These are phyloP conservation scores for Russula dissimulans DNA, from an alignment of 768 basidiomycete genomes.

Conservation along the genomic window DNA sequence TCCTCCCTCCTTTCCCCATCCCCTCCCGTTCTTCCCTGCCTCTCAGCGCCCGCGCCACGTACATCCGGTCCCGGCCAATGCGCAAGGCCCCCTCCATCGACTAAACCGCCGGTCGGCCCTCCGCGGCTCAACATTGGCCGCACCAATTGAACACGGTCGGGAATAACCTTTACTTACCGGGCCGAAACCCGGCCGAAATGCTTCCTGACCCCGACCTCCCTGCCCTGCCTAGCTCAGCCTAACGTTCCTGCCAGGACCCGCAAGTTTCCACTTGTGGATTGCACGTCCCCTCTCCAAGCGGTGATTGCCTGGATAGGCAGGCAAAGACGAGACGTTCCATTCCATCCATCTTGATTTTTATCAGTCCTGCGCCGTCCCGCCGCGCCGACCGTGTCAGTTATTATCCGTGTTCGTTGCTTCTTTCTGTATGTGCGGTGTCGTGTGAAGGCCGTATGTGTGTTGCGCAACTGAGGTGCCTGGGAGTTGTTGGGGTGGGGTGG, in stretches of 20 bases:
- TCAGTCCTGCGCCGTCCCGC: neutral
- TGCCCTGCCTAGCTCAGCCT: no score
- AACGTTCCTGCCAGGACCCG: neutral
- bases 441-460: neutral
- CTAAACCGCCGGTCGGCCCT: no score
- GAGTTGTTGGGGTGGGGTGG: no score
- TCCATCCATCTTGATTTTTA: neutral
- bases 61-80: no score
- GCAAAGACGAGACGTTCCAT: neutral
- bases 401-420: neutral
- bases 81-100: no score
- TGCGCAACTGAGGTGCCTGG: neutral
- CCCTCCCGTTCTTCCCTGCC: neutral
- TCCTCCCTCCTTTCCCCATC: neutral
- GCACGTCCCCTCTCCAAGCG: neutral
- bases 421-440: no score
- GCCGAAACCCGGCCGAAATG: neutral
- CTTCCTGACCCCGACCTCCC: no score
- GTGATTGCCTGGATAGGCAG: slow-evolving; percentile 14
- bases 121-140: no score
- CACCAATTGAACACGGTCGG: neutral
- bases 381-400: neutral
- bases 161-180: neutral
- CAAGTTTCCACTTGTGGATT: neutral
- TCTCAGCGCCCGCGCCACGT: neutral